Evolutionary conservation across 805 yeast genomes (phyloP), one percentile per base, ranked within the genome.

Genomic region (Saccharomycopsis microspora): DNA sequence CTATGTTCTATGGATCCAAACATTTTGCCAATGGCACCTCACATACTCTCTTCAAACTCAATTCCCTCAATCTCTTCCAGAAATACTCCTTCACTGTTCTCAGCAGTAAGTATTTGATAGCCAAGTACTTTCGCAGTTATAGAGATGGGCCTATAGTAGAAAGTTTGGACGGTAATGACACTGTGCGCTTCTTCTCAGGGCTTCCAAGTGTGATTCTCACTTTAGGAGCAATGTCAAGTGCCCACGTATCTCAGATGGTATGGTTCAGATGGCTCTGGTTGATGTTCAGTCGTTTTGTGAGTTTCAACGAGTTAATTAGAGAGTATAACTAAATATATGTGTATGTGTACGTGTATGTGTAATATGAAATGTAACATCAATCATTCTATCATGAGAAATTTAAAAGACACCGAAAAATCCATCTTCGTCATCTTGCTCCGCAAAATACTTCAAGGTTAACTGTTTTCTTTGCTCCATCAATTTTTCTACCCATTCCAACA

Each of bases 231-330:
- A 87, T 90, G 96, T 66, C 80, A 3, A 71, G 71, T 54, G 95
- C 84, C 3, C 97, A 93, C 64, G 70, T 71, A 53, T 78, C 95
- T 1, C 98, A 93, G 62, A 85, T 93, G 85, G 89, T 83, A 5
- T 90, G 97, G 97, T 93, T 82, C 62, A 72, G 98, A 55, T 85
- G 84, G 67, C 81, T 87, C 1, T 93, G 97, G 96, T 68, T 93
- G 59, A 50, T 75, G 4, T 63, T 80, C 10, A 82, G 95, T 51
- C 70, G 89, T 52, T 90, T 87, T 64, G 75, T 85, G 69, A 78
- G 80, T 40, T 74, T 75, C 45, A 89, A 90, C 63, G 88, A 85
- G 57, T 67, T 85, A 54, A 65, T 69, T 27, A 37, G 11, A 39
- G 11, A 8, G 41, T 11, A 41, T 42, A 39, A 19, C 8, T 9